A percentile compares a stretch with the other conserved stretches of the same genome.
Evolutionary conservation across 345 rosid species (phyloP).

Genomic region (Toxicodendron radicans): DNA sequence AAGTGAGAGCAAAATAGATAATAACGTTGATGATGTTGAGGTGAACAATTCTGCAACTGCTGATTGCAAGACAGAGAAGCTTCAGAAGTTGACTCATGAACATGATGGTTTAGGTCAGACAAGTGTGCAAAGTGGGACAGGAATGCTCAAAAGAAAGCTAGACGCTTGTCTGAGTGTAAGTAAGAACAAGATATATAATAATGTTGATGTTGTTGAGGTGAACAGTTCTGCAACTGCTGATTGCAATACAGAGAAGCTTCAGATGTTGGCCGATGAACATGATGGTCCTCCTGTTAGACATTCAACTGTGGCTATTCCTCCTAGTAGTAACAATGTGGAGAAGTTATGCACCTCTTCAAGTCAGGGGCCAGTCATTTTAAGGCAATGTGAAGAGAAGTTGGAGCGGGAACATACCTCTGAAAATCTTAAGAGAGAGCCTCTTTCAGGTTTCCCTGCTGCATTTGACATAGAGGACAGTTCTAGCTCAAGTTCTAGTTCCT

Average conservation of each 20-base stretch:
- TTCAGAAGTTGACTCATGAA: slow-evolving; percentile 12
- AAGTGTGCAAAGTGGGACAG: background rate
- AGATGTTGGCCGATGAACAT: slow-evolving; percentile 16
- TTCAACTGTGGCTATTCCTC: background rate
- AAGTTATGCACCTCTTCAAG: slow-evolving; percentile 7
- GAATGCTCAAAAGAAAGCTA: slow-evolving; percentile 36
- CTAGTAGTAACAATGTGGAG: slow-evolving; percentile 9
- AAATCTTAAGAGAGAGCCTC: background rate
- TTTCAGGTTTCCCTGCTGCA: background rate
- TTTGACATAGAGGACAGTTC: slow-evolving; percentile 15
- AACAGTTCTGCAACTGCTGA: background rate
- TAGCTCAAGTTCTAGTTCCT: slow-evolving; percentile 31
- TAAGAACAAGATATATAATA: slow-evolving; percentile 7
- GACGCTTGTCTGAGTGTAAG: background rate
- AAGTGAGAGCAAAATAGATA: slow-evolving; percentile 6
- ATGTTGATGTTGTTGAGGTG: background rate
- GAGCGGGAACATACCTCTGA: background rate
- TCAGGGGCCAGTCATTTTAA: background rate
- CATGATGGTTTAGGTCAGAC: slow-evolving; percentile 7
- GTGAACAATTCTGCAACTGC: background rate
- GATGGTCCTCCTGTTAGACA: slow-evolving; percentile 6
- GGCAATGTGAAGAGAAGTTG: slow-evolving; percentile 8
- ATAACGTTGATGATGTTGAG: background rate
- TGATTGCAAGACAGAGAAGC: slow-evolving; percentile 17
- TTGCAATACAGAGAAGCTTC: slow-evolving; percentile 15